These are phyloP conservation scores for Hapsidospora chrysogenum DNA, from an alignment of 495 filamentous ascomycete genomes.

Conservation along the genomic window DNA sequence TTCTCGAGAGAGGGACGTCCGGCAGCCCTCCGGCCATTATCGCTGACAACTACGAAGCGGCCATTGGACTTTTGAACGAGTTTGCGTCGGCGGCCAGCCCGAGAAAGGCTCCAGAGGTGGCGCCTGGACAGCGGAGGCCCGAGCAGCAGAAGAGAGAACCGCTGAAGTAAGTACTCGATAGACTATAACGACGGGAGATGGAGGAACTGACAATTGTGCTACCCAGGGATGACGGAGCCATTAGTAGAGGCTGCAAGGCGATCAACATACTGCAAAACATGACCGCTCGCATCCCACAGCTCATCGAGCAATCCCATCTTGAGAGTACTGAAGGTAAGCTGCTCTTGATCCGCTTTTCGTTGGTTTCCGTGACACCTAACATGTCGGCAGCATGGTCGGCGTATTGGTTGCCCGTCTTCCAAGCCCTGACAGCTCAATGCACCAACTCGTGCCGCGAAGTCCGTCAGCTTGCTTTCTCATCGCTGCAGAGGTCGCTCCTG, in stretches of 20 bases:
- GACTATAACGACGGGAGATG: slow-evolving; percentile 33
- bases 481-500: slow-evolving; percentile 69
- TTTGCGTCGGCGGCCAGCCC: slow-evolving; percentile 59
- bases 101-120: not conserved
- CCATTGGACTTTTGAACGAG: slow-evolving; percentile 67
- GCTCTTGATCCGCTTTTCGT: not conserved
- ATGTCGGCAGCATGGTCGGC: slow-evolving; percentile 68
- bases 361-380: no score
- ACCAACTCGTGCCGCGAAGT: slow-evolving; percentile 93
- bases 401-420: slow-evolving; percentile 94
- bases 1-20: slow-evolving; percentile 57
- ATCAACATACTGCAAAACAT: slow-evolving; percentile 65
- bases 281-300: slow-evolving; percentile 59
- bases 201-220: slow-evolving; percentile 29
- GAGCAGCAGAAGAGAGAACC: slow-evolving; percentile 32
- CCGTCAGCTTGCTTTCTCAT: slow-evolving; percentile 73
- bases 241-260: slow-evolving; percentile 63
- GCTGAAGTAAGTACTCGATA: slow-evolving; percentile 36
- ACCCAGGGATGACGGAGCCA: slow-evolving; percentile 49
- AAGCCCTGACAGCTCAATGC: slow-evolving; percentile 73
- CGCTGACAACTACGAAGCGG: slow-evolving; percentile 87
- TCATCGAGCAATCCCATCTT: slow-evolving; percentile 86
- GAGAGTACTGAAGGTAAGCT: slow-evolving; percentile 63
- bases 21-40: slow-evolving; percentile 58
- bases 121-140: slow-evolving; percentile 3